Evolutionary conservation across 2,329 filamentous ascomycete species (phyloP).

Genomic region (Aspergillus ibericus): DNA sequence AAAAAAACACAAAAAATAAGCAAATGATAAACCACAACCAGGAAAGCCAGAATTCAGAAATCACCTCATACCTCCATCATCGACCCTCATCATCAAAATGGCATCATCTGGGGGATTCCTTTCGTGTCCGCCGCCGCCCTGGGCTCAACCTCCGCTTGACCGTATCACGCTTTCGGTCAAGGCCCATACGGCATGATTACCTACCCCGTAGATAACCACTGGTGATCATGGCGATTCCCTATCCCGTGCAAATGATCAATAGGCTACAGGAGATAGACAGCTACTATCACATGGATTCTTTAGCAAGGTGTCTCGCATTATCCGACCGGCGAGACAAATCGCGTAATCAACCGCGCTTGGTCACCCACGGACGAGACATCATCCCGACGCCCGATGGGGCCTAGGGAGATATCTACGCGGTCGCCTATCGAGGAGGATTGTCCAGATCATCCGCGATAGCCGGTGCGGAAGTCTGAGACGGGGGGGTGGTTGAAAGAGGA

Average conservation of each 20-base stretch:
- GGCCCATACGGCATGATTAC: slow-evolving; percentile 2
- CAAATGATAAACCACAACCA: background rate
- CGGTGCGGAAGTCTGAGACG: slow-evolving; percentile 14
- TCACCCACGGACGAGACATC: background rate
- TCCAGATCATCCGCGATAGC: slow-evolving; percentile 28
- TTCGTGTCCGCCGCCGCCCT: background rate
- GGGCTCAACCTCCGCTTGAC: slow-evolving; percentile 6
- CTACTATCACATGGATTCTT: slow-evolving; percentile 18
- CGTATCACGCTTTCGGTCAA: slow-evolving; percentile 11
- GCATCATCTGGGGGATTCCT: slow-evolving; percentile 6
- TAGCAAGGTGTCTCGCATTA: background rate
- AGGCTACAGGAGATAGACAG: background rate
- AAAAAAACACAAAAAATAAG: background rate
- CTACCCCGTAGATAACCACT: background rate
- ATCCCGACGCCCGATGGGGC: background rate
- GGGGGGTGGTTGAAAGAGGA: background rate
- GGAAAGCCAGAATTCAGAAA: background rate
- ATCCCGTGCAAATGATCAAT: background rate
- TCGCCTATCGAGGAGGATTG: slow-evolving; percentile 13
- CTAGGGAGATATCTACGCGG: background rate
- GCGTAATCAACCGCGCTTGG: slow-evolving; percentile 4
- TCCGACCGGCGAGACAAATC: slow-evolving; percentile 7
- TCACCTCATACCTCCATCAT: slow-evolving; percentile 9
- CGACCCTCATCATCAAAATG: slow-evolving; percentile 2
- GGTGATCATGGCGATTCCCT: background rate